Base-by-base conservation (phyloP, 225 moss, liverwort and hornwort genomes). In the Polytrichum commune region DNA sequence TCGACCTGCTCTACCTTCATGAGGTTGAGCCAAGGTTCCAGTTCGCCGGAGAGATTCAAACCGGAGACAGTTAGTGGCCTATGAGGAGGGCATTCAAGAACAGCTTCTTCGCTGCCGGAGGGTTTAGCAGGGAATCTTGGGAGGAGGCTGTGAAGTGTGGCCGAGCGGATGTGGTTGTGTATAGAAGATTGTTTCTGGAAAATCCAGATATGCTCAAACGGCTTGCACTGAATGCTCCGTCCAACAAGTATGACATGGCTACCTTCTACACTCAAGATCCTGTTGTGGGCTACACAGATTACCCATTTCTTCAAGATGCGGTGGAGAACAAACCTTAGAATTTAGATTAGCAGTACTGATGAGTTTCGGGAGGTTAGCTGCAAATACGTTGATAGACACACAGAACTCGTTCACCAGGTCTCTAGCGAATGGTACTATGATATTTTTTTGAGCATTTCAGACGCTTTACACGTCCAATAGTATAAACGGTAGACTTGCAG, bases 191-290 rank as follows among this genome's bases (percentile, higher is more conserved):
- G 7, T 81, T 77, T 24, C 62, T 78, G 2, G 66, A 72, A 9
- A 76, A 82, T 54, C 82, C 77, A 2, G 80, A 85, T 53, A 62
- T 78, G 20, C 75, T 76, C 7, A 62, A 72, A 30, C 76, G 78
- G 19, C 80, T 88, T 62, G 74, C 61, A 5, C 70, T 78, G 19
- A 63, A 75, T 73, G 73, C 77, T 28, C 72, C 79, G 9, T 46
- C 78, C 63, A 80, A 88, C 66, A 75, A 81, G 53, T 75, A 79
- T 25, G 23, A 88, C 62, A 38, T 72, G 27, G 26, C 28, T 7
- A 81, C 79, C 8, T 88, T 84, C 72, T 82, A 73, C 66, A 73
- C 23, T 18, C 68, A 69, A 4, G 87, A 81, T 69, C 82, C 70
- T 26, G 79, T 77, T 10, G 28, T 81, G 8, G 80, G 82, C n/a